These are phyloP conservation scores for Pleurotus sapidus DNA, from an alignment of 768 basidiomycete genomes.

Conservation along the genomic window DNA sequence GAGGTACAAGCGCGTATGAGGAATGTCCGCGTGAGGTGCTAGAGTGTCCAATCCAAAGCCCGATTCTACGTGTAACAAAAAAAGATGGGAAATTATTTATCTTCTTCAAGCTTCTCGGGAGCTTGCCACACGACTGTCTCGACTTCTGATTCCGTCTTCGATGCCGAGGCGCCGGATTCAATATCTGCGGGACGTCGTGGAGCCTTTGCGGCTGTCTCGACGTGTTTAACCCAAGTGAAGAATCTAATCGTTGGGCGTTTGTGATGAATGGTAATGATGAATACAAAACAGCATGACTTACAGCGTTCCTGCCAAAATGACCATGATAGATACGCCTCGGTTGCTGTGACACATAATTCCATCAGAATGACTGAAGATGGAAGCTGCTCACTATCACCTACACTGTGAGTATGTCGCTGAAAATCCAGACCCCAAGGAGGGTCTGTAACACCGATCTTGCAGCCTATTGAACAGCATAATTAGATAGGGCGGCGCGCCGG, in stretches of 20 bases:
- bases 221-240: conserved; percentile 49
- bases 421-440: conserved; percentile 72
- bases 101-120: conserved; percentile 22
- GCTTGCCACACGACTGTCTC: conserved; percentile 23
- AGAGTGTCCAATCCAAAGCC: too few relatives aligned
- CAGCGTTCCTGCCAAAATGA: conserved; percentile 71
- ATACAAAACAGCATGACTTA: conserved; percentile 24
- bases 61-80: too few relatives aligned
- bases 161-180: conserved; percentile 23
- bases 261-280: background rate
- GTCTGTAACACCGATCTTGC: conserved; percentile 84
- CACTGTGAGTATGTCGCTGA: conserved; percentile 71
- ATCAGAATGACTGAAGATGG: too few relatives aligned
- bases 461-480: conserved; percentile 41
- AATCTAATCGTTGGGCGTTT: conserved; percentile 27
- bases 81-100: conserved; percentile 7
- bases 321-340: conserved; percentile 59
- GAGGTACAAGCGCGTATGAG: too few relatives aligned
- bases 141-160: background rate
- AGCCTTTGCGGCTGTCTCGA: conserved; percentile 23
- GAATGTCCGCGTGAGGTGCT: too few relatives aligned
- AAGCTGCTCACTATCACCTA: conserved; percentile 31
- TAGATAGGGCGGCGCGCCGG: conserved; percentile 8
- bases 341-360: conserved; percentile 35
- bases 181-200: conserved; percentile 33